Percentiles rank a stretch among this genome's conserved stretches.
phyloP scores from a whole-genome alignment of 192 early-diverging fungal species.

The Podila clonocystis region DNA sequence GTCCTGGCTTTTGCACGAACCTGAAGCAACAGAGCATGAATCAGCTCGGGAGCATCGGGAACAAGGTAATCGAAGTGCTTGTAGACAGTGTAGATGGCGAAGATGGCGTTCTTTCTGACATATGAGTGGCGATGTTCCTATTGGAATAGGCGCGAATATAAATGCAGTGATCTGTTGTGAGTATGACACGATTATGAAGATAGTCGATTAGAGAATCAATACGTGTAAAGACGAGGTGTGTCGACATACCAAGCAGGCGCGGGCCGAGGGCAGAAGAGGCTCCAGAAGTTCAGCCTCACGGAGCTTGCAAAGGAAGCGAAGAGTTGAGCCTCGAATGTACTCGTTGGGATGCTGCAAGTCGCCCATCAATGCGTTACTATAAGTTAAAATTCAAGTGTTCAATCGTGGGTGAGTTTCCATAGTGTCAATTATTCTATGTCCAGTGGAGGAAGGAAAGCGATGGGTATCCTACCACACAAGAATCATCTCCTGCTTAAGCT shows the following conservation, averaged over 20 bases:
- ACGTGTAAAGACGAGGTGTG: too few species aligned
- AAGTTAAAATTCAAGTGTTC: not conserved
- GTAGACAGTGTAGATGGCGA: conserved; percentile 91
- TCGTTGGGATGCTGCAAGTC: conserved; percentile 99
- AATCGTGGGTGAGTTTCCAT: not conserved
- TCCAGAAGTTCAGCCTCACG: conserved; percentile 95
- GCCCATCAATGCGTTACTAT: conserved; percentile 90
- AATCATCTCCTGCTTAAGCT: conserved; percentile 95
- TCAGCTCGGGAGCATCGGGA: conserved; percentile 94
- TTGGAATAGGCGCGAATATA: conserved; percentile 8
- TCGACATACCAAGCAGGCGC: conserved; percentile 81
- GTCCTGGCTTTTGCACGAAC: conserved; percentile 29
- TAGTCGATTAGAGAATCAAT: too few species aligned
- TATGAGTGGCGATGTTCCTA: conserved; percentile 97
- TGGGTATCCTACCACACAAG: conserved; percentile 80
- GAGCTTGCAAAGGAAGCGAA: conserved; percentile 96
- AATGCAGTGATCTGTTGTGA: not conserved
- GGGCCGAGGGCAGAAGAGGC: conserved; percentile 89
- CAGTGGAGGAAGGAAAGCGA: not conserved
- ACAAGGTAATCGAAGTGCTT: conserved; percentile 91
- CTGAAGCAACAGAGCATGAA: conserved; percentile 71
- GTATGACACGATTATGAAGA: not conserved
- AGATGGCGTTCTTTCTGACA: conserved; percentile 97
- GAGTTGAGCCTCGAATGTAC: conserved; percentile 93
- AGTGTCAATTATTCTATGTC: too few species aligned